Evolutionary conservation across 257 asterid genomes (phyloP), one percentile per base, ranked within the genome.

Genomic region (Nicotiana sylvestris): DNA sequence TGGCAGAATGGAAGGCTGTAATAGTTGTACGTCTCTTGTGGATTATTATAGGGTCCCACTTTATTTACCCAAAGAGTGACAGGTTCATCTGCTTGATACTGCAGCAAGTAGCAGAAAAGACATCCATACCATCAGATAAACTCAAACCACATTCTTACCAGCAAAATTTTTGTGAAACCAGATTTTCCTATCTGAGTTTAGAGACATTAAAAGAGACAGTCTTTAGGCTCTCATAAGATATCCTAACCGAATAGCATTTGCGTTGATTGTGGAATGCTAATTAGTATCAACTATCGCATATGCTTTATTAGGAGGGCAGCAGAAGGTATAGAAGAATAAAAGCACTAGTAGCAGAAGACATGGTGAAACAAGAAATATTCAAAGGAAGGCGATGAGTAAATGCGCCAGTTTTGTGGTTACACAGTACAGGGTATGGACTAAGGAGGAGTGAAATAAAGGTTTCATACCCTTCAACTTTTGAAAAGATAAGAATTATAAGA

Each of bases 11-110:
- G 95, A 83, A 93, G 97, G 86, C 81, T 89, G 85, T 92, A 93
- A 84, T 90, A 93, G 83, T 92, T 92, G 88, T 93, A 92, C 77
- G 96, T 91, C 85, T 93, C 96, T 86, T 93, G 96, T 21, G 97
- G 97, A 85, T 93, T 93, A 86, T 89, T 93, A 82, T 92, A 93
- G 5, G 97, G 96, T 13, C 93, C 96, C 84, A 93, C 95, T 90
- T 89, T 89, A 88, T 90, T 93, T 58, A 90, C 93, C 97, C 97
- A 93, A 77, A 93, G 76, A 21, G 87, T 92, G 77, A 92, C 93
- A 18, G 87, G 29, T 35, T 91, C 96, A 33, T 83, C 92, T 0
- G 78, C 86, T 76, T 92, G 89, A 86, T 89, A 93, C 97, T 93
- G 95, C 93, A 87, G 49, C 30, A 51, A 55, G 74, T 13, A 43